A percentile compares a stretch with the other conserved stretches of the same genome.
Evolutionary conservation across 2,329 filamentous ascomycete species (phyloP).

Genomic region (Waltergamsia citrina): DNA sequence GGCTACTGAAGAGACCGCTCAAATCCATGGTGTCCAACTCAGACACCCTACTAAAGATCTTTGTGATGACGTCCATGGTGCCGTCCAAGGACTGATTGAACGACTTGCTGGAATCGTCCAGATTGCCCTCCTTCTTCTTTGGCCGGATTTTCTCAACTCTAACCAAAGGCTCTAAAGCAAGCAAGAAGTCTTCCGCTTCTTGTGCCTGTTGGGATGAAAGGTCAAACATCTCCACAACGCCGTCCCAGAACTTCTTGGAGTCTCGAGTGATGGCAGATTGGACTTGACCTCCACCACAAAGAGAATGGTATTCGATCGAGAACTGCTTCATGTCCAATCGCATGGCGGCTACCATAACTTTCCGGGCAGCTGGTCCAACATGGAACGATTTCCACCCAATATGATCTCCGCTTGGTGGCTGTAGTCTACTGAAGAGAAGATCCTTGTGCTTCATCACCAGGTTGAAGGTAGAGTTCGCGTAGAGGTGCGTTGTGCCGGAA

Average conservation of each 20-base stretch:
- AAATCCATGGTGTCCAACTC: conserved; percentile 66
- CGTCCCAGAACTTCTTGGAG: conserved; percentile 38
- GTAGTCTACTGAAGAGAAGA: conserved; percentile 39
- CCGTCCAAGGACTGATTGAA: conserved; percentile 67
- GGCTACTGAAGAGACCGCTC: conserved; percentile 57
- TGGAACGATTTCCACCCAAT: conserved; percentile 29
- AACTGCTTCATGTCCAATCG: conserved; percentile 33
- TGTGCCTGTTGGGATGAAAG: conserved; percentile 60
- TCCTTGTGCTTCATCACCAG: conserved; percentile 53
- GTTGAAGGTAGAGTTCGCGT: conserved; percentile 56
- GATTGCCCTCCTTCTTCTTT: conserved; percentile 32
- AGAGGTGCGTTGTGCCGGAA: conserved; percentile 46
- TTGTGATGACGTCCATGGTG: conserved; percentile 51
- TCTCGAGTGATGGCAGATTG: conserved; percentile 60
- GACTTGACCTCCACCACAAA: conserved; percentile 44
- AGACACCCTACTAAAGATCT: conserved; percentile 68
- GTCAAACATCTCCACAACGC: conserved; percentile 62
- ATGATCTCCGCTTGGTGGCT: conserved; percentile 12
- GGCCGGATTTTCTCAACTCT: conserved; percentile 66
- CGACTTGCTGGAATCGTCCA: conserved; percentile 34
- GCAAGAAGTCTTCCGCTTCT: conserved; percentile 65
- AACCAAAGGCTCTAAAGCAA: conserved; percentile 60
- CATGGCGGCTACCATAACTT: conserved; percentile 43
- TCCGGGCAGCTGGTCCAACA: conserved; percentile 32
- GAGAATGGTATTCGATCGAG: conserved; percentile 39